These are phyloP conservation scores for Allantophomopsis cytisporea DNA, from an alignment of 2,329 filamentous ascomycete species.

Conservation along the genomic window DNA sequence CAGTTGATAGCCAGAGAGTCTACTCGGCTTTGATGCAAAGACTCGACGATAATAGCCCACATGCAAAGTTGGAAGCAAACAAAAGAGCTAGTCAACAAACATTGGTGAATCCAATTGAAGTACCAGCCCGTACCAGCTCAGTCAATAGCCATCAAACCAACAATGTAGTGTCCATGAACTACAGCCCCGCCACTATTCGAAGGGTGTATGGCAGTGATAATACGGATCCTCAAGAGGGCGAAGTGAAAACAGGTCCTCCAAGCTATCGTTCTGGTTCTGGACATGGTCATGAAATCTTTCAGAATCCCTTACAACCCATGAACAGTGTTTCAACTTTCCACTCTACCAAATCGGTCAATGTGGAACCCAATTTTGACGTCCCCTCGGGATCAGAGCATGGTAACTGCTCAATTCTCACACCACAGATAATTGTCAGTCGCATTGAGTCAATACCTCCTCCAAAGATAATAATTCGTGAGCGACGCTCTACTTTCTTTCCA, in stretches of 20 bases:
- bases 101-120: slow-evolving; percentile 2
- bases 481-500: slow-evolving; percentile 35
- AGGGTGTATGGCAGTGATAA: slow-evolving; percentile 7
- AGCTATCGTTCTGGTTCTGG: no score
- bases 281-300: no score
- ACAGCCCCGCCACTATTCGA: slow-evolving; percentile 10
- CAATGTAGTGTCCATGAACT: no score
- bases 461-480: slow-evolving; percentile 22
- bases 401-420: neutral
- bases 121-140: slow-evolving; percentile 7
- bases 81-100: slow-evolving; percentile 8
- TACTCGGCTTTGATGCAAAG: slow-evolving; percentile 52
- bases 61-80: slow-evolving; percentile 8
- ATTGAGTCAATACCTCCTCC: slow-evolving; percentile 9
- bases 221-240: neutral
- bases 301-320: neutral
- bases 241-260: neutral
- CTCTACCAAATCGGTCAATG: neutral
- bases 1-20: slow-evolving; percentile 41
- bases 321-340: neutral
- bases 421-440: neutral
- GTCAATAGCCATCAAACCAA: slow-evolving; percentile 4
- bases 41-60: slow-evolving; percentile 25
- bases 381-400: neutral
- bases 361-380: neutral